Evolutionary conservation across 2,329 filamentous ascomycete species (phyloP), one percentile per base, ranked within the genome.

Genomic region (Paecilomyces dactylethromorphus): DNA sequence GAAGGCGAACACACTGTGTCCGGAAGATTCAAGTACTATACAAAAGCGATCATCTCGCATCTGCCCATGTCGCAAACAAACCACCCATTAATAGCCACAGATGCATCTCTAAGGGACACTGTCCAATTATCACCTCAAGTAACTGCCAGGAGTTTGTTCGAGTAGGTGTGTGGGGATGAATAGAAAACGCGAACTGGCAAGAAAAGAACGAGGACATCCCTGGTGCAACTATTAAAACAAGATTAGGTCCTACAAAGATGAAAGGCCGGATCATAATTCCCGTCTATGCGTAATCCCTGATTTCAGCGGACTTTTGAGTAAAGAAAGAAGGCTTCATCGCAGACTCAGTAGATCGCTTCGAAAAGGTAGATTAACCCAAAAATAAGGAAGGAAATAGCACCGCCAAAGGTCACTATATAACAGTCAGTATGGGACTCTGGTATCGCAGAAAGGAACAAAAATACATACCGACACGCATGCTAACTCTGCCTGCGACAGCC

Each of bases 281-380:
- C 12, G 26, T 52, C 26, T 24, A 24, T 52, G 15, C 29, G 21
- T 52, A 52, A 52, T 10, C 21, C 50, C 22, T 52, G 21, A 2
- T 12, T 24, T 11, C 50, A 29, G 15, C 2, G 1, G 21, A 24
- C 21, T 29, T 24, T 24, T 52, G 50, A 24, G 50, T 12, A 26
- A 29, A 52, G 26, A 52, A 52, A 21, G n/a, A 45, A 21, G 8
- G 39, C 39, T n/a, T 45, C 39, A n/a, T 45, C 15, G n/a, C 39
- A n/a, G 21, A 45, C 29, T 65, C 73, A 79, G 69, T 83, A 86
- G 58, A 92, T 78, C 13, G 89, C 88, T 75, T 97, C 93, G 61
- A 92, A 80, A 39, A 96, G 78, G 76, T 99, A 99, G 66, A 99
- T 92, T 66, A 96, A 76, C 61, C 92, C 93, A 71, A 99, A 99